phyloP scores from a whole-genome alignment of 768 basidiomycete species.

The Panaeolus cyanescens region DNA sequence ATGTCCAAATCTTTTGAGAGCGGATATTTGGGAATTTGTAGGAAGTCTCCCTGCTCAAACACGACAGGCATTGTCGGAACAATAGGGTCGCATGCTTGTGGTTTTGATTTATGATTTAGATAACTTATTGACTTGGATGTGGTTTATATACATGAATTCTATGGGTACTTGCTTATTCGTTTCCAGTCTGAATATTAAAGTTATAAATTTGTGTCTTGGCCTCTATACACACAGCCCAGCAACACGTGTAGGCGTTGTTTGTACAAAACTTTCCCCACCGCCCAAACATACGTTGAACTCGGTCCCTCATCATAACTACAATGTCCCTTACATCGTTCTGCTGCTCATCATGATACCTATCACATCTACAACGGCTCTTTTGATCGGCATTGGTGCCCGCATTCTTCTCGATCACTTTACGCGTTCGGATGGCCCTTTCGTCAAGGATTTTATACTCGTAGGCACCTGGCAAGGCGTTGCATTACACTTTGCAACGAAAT shows the following conservation, averaged over 20 bases:
- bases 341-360: slow-evolving; percentile 34
- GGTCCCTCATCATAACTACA: background rate
- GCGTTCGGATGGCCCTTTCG: slow-evolving; percentile 44
- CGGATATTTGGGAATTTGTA: slow-evolving; percentile 35
- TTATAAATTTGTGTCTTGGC: background rate
- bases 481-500: slow-evolving; percentile 65
- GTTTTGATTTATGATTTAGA: slow-evolving; percentile 11
- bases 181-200: background rate
- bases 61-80: background rate
- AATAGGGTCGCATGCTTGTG: background rate
- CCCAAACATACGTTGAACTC: slow-evolving; percentile 3
- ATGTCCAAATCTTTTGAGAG: slow-evolving; percentile 35
- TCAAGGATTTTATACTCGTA: slow-evolving; percentile 63
- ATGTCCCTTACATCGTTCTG: slow-evolving; percentile 6
- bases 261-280: slow-evolving; percentile 1
- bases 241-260: slow-evolving; percentile 14
- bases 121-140: background rate
- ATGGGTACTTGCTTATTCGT: background rate
- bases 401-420: slow-evolving; percentile 64
- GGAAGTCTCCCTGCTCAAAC: slow-evolving; percentile 14
- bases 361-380: slow-evolving; percentile 63
- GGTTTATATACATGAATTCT: slow-evolving; percentile 10
- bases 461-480: slow-evolving; percentile 80
- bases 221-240: background rate
- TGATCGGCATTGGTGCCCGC: slow-evolving; percentile 75